phyloP scores from a whole-genome alignment of 768 basidiomycete genomes.

The Tylopilus sp. region DNA sequence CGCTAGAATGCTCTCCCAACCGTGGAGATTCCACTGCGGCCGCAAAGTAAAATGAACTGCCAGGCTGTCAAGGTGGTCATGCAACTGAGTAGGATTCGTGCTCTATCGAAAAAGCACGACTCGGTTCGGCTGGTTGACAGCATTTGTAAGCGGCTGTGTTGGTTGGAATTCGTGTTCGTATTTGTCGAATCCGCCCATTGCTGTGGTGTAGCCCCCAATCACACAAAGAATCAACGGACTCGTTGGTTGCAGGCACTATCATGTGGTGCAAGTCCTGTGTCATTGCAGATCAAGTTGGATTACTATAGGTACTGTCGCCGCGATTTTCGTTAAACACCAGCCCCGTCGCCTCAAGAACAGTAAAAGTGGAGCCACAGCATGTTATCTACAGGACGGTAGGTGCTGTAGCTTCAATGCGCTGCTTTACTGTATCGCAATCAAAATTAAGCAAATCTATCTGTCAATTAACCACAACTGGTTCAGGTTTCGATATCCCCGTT shows the following conservation, averaged over 20 bases:
- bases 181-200: background rate
- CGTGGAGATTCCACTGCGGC: background rate
- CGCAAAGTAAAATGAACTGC: background rate
- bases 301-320: too few relatives aligned
- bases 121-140: background rate
- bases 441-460: too few relatives aligned
- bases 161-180: background rate
- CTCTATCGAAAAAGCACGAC: background rate
- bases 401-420: too few relatives aligned
- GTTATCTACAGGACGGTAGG: too few relatives aligned
- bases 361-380: too few relatives aligned
- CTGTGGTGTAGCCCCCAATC: background rate
- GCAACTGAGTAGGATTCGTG: background rate
- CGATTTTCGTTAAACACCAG: too few relatives aligned
- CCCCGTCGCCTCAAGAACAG: too few relatives aligned
- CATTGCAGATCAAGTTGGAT: background rate
- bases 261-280: background rate
- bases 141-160: slow-evolving; percentile 6
- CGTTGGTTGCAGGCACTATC: background rate
- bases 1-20: background rate
- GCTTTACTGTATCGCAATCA: too few relatives aligned
- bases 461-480: too few relatives aligned
- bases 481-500: too few relatives aligned
- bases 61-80: slow-evolving; percentile 9
- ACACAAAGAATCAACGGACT: background rate